These are phyloP conservation scores for Fusarium floridanum DNA, from an alignment of 2,329 filamentous ascomycete genomes.

Conservation along the genomic window DNA sequence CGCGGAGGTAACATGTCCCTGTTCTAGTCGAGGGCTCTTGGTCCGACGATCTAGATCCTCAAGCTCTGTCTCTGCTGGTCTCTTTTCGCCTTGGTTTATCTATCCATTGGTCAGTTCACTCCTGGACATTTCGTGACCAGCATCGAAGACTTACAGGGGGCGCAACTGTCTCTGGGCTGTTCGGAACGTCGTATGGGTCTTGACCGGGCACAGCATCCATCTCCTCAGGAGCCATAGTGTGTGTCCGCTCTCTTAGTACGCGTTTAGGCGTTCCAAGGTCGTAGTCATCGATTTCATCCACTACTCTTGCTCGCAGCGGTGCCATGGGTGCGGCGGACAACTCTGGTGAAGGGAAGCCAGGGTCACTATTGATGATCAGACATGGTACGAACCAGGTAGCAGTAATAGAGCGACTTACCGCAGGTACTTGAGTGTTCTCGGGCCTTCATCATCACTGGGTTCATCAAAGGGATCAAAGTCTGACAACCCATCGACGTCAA, in stretches of 20 bases:
- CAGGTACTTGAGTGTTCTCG: background rate
- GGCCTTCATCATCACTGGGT: background rate
- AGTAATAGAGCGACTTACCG: background rate
- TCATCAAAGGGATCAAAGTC: background rate
- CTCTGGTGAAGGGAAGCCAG: background rate
- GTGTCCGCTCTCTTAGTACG: background rate
- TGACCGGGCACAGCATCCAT: background rate
- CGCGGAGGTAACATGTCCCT: background rate
- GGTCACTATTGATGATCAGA: background rate
- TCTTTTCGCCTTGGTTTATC: background rate
- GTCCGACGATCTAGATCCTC: background rate
- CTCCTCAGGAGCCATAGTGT: background rate
- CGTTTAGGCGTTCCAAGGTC: background rate
- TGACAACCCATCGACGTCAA: background rate
- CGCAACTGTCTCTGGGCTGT: background rate
- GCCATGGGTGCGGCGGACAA: background rate
- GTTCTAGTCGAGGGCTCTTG: slow-evolving; percentile 10
- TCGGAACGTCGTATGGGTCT: background rate
- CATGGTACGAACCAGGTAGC: too few species aligned
- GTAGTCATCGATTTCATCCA: background rate
- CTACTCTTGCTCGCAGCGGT: background rate
- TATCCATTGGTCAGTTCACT: background rate
- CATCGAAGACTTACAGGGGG: background rate
- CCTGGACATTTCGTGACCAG: background rate
- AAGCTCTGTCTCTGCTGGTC: slow-evolving; percentile 12